Conservation (phyloP, 805 yeast genomes). For the Candida sphagnicola region DNA sequence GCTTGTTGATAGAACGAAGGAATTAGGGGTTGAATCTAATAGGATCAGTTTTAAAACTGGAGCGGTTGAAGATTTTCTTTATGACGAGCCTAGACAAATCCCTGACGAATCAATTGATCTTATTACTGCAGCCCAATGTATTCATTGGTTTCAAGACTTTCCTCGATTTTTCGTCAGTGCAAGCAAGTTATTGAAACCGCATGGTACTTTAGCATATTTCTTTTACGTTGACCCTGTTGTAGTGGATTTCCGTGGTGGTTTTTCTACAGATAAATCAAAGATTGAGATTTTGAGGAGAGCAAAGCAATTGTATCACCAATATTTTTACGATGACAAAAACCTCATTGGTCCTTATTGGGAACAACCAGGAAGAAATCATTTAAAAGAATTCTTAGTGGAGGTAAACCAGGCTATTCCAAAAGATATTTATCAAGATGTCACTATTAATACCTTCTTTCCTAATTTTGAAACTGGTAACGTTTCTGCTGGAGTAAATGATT, state of each 20-base stretch:
- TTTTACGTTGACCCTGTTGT: constrained; percentile 39
- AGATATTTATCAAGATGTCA: constrained; percentile 37
- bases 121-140: constrained; percentile 40
- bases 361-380: constrained; percentile 67
- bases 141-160: constrained; percentile 39
- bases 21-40: constrained; percentile 22
- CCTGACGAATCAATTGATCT: constrained; percentile 23
- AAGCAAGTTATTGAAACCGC: constrained; percentile 30
- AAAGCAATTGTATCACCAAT: constrained; percentile 27
- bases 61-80: constrained; percentile 28
- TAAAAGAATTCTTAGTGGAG: constrained; percentile 43
- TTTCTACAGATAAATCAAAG: neutral
- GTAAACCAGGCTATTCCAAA: constrained; percentile 41
- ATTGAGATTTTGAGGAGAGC: constrained; percentile 18
- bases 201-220: constrained; percentile 43
- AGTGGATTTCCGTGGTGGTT: constrained; percentile 20
- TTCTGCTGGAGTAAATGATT: constrained; percentile 15
- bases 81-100: constrained; percentile 10
- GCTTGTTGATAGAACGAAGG: constrained; percentile 17
- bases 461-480: constrained; percentile 9
- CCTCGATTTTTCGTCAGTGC: constrained; percentile 28
- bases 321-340: constrained; percentile 39
- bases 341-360: constrained; percentile 76
- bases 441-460: constrained; percentile 23
- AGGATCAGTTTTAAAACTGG: constrained; percentile 29